Conservation (phyloP, 2,329 filamentous ascomycete species). For the Shiraia sp. region DNA sequence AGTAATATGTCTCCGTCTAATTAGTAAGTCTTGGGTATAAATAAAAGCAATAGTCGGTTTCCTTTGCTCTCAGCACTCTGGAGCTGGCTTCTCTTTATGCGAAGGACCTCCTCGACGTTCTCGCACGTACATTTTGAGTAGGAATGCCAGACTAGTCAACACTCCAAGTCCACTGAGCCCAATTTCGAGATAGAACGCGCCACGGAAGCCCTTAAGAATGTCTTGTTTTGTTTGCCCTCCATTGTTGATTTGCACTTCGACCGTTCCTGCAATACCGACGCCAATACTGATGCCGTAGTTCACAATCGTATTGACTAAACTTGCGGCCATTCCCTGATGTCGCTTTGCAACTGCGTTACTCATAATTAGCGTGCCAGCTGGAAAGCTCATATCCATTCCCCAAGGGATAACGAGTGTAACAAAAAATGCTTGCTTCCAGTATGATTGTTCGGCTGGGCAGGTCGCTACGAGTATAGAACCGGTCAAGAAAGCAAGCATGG, state of each 20-base stretch:
- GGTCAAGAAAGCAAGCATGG: conserved; percentile 34
- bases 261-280: conserved; percentile 49
- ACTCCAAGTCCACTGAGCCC: conserved; percentile 39
- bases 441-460: conserved; percentile 45
- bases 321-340: conserved; percentile 49
- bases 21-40: too few species aligned
- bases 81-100: too few species aligned
- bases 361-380: conserved; percentile 47
- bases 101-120: not conserved
- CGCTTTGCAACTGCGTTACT: conserved; percentile 42
- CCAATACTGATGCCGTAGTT: conserved; percentile 51
- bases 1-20: too few species aligned
- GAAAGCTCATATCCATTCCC: conserved; percentile 51
- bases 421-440: conserved; percentile 49
- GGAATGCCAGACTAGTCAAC: conserved; percentile 26
- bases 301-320: conserved; percentile 46
- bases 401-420: conserved; percentile 37
- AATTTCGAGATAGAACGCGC: conserved; percentile 45
- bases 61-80: too few species aligned
- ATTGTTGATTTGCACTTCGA: conserved; percentile 45
- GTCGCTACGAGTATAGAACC: conserved; percentile 48
- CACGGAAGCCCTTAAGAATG: conserved; percentile 43
- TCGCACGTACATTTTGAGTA: conserved; percentile 23
- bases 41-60: too few species aligned
- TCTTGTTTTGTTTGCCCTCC: conserved; percentile 34